Conservation (phyloP, 1,284 basidiomycete genomes). For the Ganoderma meredithae region DNA sequence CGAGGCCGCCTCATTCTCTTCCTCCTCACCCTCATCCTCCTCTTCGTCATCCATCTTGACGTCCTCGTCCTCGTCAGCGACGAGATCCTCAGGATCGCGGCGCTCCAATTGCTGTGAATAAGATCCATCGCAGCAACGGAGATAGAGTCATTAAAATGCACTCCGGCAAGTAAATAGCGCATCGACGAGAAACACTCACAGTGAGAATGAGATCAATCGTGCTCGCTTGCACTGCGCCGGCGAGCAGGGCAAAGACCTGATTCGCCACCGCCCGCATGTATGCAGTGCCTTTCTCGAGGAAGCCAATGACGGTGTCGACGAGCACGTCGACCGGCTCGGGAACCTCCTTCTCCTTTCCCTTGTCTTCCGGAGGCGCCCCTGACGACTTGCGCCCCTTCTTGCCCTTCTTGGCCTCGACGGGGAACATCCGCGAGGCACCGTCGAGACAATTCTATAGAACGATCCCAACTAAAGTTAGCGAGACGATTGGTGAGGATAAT, state of each 20-base stretch:
- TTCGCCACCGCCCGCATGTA: slow-evolving; percentile 87
- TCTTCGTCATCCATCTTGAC: slow-evolving; percentile 48
- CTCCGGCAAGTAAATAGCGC: neutral
- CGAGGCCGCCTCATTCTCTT: slow-evolving; percentile 41
- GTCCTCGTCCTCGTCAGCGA: slow-evolving; percentile 51
- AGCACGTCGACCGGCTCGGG: slow-evolving; percentile 82
- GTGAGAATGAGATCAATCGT: slow-evolving; percentile 87
- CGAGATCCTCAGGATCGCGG: slow-evolving; percentile 66
- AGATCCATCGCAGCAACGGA: slow-evolving; percentile 15
- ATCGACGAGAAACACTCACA: slow-evolving; percentile 55
- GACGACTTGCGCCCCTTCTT: slow-evolving; percentile 53
- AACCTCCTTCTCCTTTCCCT: slow-evolving; percentile 46
- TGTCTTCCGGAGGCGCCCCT: slow-evolving; percentile 42
- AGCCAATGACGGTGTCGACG: slow-evolving; percentile 88
- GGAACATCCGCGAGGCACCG: slow-evolving; percentile 60
- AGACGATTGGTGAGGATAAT: slow-evolving; percentile 15
- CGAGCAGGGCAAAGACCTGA: slow-evolving; percentile 83
- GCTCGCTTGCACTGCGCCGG: slow-evolving; percentile 71
- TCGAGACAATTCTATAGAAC: slow-evolving; percentile 48
- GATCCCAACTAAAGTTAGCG: slow-evolving; percentile 8
- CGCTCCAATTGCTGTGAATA: slow-evolving; percentile 79
- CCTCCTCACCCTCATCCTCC: slow-evolving; percentile 52
- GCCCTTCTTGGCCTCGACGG: slow-evolving; percentile 47
- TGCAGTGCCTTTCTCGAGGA: slow-evolving; percentile 85
- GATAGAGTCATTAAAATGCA: slow-evolving; percentile 21